Conservation (phyloP, 2,329 filamentous ascomycete genomes). For the Alternaria ethzedia region DNA sequence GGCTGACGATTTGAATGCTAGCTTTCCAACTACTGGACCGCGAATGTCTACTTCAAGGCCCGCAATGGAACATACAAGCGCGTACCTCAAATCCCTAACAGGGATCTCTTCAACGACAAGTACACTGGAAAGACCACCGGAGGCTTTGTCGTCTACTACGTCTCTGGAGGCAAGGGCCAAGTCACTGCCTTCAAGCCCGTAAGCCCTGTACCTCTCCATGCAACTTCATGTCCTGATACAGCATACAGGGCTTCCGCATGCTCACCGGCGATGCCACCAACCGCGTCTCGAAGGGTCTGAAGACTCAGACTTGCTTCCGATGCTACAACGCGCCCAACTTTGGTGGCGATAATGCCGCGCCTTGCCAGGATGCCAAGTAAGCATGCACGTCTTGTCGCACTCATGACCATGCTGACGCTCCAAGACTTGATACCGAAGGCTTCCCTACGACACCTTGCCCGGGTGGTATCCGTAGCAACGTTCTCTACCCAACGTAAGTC, state of each 20-base stretch:
- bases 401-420: neutral
- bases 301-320: conserved; percentile 53
- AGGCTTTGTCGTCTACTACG: conserved; percentile 57
- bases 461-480: conserved; percentile 40
- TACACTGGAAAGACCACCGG: conserved; percentile 45
- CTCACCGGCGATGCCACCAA: conserved; percentile 50
- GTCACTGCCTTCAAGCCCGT: conserved; percentile 53
- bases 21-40: conserved; percentile 42
- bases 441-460: conserved; percentile 28
- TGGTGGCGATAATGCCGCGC: conserved; percentile 51
- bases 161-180: conserved; percentile 49
- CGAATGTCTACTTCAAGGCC: conserved; percentile 43
- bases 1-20: neutral
- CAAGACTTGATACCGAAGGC: conserved; percentile 7
- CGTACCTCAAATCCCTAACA: conserved; percentile 37
- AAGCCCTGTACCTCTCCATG: neutral
- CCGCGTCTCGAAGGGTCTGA: conserved; percentile 26
- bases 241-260: conserved; percentile 54
- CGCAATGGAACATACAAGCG: conserved; percentile 42
- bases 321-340: conserved; percentile 55
- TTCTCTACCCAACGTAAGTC: conserved; percentile 33
- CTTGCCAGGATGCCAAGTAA: conserved; percentile 30
- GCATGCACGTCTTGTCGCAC: neutral
- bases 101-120: conserved; percentile 45
- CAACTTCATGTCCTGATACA: rapidly evolving